phyloP scores from a whole-genome alignment of 441 rosid species.

The Gossypium schwendimanii region DNA sequence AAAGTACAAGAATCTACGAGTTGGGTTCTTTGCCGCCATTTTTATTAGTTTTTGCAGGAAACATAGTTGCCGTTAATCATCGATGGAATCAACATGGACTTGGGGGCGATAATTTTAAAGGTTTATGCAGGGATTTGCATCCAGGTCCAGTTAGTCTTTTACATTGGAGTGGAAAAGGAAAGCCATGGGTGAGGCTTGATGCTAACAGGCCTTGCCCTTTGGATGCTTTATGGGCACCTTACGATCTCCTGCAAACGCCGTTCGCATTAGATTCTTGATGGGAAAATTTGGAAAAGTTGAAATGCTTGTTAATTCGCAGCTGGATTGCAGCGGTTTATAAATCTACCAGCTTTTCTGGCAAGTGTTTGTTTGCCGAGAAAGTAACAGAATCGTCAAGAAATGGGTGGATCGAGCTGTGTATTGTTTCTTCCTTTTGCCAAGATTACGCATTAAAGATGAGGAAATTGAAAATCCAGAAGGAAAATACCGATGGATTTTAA shows the following conservation, averaged over 20 bases:
- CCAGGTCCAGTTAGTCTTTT: constrained; percentile 84
- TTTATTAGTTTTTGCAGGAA: not conserved
- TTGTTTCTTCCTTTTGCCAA: not conserved
- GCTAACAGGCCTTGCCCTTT: constrained; percentile 23
- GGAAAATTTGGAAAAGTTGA: not conserved
- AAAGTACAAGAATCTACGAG: not conserved
- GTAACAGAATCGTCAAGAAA: not conserved
- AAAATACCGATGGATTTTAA: not conserved
- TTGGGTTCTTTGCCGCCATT: not conserved
- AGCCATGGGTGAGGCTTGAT: constrained; percentile 88
- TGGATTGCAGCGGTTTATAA: not conserved
- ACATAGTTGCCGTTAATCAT: not conserved
- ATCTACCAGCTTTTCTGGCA: not conserved
- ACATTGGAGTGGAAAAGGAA: constrained; percentile 98
- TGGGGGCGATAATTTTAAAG: not conserved
- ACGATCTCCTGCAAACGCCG: constrained; percentile 71
- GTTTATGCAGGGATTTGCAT: constrained; percentile 76
- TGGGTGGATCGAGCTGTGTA: not conserved
- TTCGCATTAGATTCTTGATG: constrained; percentile 52
- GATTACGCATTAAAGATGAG: not conserved
- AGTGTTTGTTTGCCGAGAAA: not conserved
- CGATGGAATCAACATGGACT: not conserved
- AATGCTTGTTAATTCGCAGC: not conserved
- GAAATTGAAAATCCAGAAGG: not conserved
- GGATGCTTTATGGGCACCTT: constrained; percentile 90